Evolutionary conservation across 2,329 filamentous ascomycete species (phyloP), one percentile per base, ranked within the genome.

Genomic region (Tolypocladium ophioglossoides): DNA sequence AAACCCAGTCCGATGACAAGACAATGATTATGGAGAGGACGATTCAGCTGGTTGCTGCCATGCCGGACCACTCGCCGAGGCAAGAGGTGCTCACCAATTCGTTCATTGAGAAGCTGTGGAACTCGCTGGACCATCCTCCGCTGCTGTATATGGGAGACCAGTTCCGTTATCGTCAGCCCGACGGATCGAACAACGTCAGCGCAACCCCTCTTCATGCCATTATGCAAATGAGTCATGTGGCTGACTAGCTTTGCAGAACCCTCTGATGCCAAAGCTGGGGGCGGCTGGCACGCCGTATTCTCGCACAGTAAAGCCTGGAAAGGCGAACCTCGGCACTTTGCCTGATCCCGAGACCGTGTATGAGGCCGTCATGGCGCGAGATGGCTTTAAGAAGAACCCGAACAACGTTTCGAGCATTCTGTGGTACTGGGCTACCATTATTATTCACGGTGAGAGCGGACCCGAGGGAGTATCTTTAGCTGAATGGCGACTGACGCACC

Each of bases 11-110:
- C 6, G 84, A 92, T 62, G 89, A 92, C 72, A 87, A 86, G 70
- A 87, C 84, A 2, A 87, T 89, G 76, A 73, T 89, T 47, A 88
- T 90, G 82, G 87, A 90, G 67, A 76, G 81, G 9, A 77, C 86
- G 6, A 89, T 90, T 56, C 80, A 85, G 72, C 74, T 90, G 18
- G 85, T 89, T 6, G 77, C 84, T 14, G 79, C 78, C 35, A 73
- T 90, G 37, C 85, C 84, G 1, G 70, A 77, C 51, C 73, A 78
- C 53, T 89, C 86, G 1, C 79, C 79, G 61, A 75, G 78, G 30
- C 77, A 86, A 11, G 73, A 78, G 44, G 71, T 83, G 52, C 72
- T 91, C 50, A 89, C 86, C 10, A 83, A 86, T 61, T 68, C 71
- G 48, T 86, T 91, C 62, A 76, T 91, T 51, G 77, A 81, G 52